phyloP scores from a whole-genome alignment of 306 rosid species.

The Glycine latifolia region DNA sequence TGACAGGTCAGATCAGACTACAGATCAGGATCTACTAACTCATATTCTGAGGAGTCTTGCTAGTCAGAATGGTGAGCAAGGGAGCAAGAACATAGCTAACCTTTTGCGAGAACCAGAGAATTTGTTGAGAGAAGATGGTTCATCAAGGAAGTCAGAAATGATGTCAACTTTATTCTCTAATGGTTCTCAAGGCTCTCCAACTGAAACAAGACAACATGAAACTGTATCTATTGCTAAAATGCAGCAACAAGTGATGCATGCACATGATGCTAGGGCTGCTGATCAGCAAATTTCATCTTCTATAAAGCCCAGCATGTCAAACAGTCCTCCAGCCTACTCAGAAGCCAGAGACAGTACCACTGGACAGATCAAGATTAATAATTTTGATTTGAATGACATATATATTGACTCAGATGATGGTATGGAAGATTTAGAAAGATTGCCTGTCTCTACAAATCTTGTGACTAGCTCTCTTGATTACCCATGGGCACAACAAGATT shows the following conservation, averaged over 20 bases:
- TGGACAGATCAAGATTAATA: constrained; percentile 70
- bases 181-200: constrained; percentile 66
- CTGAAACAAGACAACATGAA: constrained; percentile 53
- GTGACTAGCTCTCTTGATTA: constrained; percentile 73
- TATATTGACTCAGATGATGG: constrained; percentile 88
- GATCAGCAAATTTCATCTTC: constrained; percentile 57
- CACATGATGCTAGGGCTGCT: constrained; percentile 56
- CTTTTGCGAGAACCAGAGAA: constrained; percentile 66
- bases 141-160: constrained; percentile 62
- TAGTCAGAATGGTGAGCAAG: constrained; percentile 63
- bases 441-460: constrained; percentile 62
- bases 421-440: constrained; percentile 67
- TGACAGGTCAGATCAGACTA: constrained; percentile 71
- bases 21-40: constrained; percentile 80
- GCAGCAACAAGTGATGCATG: constrained; percentile 53
- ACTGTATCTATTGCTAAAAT: constrained; percentile 50
- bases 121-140: constrained; percentile 57
- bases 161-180: constrained; percentile 62
- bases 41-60: constrained; percentile 78
- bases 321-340: constrained; percentile 72
- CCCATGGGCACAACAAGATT: constrained; percentile 74
- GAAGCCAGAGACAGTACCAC: constrained; percentile 68
- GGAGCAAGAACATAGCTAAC: constrained; percentile 58
- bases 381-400: constrained; percentile 82
- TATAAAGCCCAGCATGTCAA: constrained; percentile 57